Conservation (phyloP, 2,329 filamentous ascomycete genomes). For the Periconia sp. region DNA sequence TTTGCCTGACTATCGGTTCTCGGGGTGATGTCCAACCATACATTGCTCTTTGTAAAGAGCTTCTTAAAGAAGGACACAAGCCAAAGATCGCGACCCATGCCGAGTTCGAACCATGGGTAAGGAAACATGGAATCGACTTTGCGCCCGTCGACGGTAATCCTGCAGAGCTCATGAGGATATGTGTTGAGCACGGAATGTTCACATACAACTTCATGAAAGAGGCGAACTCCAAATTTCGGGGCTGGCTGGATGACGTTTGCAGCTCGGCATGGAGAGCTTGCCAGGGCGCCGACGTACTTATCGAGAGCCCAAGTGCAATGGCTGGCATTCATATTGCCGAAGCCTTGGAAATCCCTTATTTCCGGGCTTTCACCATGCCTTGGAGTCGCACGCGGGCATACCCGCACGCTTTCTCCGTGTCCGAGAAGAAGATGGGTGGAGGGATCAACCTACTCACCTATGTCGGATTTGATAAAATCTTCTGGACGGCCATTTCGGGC, state of each 20-base stretch:
- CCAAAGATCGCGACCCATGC: slow-evolving; percentile 86
- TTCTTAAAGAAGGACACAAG: slow-evolving; percentile 84
- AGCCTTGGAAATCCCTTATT: slow-evolving; percentile 89
- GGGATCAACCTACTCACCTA: slow-evolving; percentile 95
- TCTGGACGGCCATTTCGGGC: slow-evolving; percentile 89
- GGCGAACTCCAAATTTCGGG: slow-evolving; percentile 73
- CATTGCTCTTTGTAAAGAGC: slow-evolving; percentile 89
- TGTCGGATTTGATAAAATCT: slow-evolving; percentile 93
- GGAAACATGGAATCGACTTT: slow-evolving; percentile 93
- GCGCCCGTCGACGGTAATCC: slow-evolving; percentile 86
- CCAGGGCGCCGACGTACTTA: slow-evolving; percentile 83
- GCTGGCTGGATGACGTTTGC: slow-evolving; percentile 91
- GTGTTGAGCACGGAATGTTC: slow-evolving; percentile 96
- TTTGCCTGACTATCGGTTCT: slow-evolving; percentile 93
- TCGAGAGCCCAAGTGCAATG: slow-evolving; percentile 96
- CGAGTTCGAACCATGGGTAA: slow-evolving; percentile 88
- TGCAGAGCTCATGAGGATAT: slow-evolving; percentile 90
- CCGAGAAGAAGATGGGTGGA: slow-evolving; percentile 91
- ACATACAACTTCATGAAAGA: slow-evolving; percentile 88
- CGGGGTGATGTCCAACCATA: slow-evolving; percentile 97
- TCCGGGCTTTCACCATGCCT: slow-evolving; percentile 97
- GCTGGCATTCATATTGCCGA: slow-evolving; percentile 97
- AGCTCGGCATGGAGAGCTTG: slow-evolving; percentile 81
- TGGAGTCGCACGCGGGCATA: slow-evolving; percentile 97
- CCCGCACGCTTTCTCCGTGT: slow-evolving; percentile 92